Conservation (phyloP, 164 flowering plant genomes). For the Amborella trichopoda region DNA sequence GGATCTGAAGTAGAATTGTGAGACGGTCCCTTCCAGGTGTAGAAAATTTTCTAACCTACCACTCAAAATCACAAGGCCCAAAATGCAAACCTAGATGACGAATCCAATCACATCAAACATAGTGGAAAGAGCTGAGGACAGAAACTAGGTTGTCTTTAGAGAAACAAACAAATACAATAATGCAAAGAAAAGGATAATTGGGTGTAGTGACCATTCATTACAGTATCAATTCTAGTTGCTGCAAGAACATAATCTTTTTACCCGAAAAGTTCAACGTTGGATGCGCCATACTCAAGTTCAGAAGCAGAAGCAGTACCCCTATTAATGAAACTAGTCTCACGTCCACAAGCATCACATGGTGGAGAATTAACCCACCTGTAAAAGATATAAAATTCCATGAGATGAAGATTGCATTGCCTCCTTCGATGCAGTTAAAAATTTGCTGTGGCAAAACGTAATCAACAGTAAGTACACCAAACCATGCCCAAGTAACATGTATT, state of each 20-base stretch:
- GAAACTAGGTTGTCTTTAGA: too few species aligned
- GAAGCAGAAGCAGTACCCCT: constrained; percentile 53
- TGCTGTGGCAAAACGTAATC: background rate
- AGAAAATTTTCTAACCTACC: too few species aligned
- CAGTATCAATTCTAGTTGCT: too few species aligned
- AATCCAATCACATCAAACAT: too few species aligned
- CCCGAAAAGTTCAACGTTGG: constrained; percentile 84
- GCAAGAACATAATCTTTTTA: constrained; percentile 13
- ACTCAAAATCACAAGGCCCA: too few species aligned
- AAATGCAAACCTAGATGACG: too few species aligned
- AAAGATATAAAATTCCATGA: too few species aligned
- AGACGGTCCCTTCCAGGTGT: too few species aligned
- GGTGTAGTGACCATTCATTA: background rate
- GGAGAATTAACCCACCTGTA: constrained; percentile 91
- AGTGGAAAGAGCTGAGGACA: too few species aligned
- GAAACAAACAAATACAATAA: background rate
- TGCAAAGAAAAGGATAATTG: background rate
- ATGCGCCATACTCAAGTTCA: constrained; percentile 55
- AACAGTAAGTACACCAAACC: background rate
- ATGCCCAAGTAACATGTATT: too few species aligned
- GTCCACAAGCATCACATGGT: constrained; percentile 72
- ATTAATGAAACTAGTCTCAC: constrained; percentile 36
- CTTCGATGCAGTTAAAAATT: background rate
- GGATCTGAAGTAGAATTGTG: too few species aligned
- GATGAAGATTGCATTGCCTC: background rate